Base-by-base conservation (phyloP, 805 yeast species). In the Kazachstania bromeliacearum region DNA sequence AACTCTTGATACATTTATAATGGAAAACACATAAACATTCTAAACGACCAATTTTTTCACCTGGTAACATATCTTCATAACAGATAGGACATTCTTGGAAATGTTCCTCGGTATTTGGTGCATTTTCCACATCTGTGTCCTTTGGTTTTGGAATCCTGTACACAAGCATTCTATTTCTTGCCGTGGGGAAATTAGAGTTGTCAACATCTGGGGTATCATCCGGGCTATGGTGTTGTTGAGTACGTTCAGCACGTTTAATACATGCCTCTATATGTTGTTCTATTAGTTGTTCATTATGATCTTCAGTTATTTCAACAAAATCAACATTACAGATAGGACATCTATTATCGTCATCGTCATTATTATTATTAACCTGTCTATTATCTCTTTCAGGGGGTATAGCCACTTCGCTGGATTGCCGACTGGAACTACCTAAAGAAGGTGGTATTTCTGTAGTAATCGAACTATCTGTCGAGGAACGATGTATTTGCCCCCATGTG, bases 1-100 rank as follows among this genome's bases (percentile, higher is more conserved):
- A 92, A 38, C 76, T 78, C 55, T 81, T 77, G 45, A 92, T 92
- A 60, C 98, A 92, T 44, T 72, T 66, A 55, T 87, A 87, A 52
- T 92, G 99, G 58, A 85, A 92, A 24, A 88, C 85, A 55, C 99
- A 92, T 10, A 92, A 67, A 56, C 99, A 92, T 57, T 89, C 97
- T 40, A 92, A 61, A 28, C 99, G 64, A 0, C 95, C 97, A 13
- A 92, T 89, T 50, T 79, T 80, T 37, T 87, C 92, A 2, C 95
- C 95, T 0, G 88, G 84, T 33, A 63, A 61, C 55, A 88, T 75
- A 14, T 84, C 94, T 55, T 92, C 98, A 43, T 89, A 74, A 53
- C 99, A 92, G 17, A 92, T 89, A 12, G 85, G 89, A 57, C 99
- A 92, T 57, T 92, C 97, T 33, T 75, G 74, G 23, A 68, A 77